Percentiles rank a stretch among this genome's conserved stretches.
phyloP scores from a whole-genome alignment of 2,329 filamentous ascomycete genomes.

The Trichoderma arundinaceum region DNA sequence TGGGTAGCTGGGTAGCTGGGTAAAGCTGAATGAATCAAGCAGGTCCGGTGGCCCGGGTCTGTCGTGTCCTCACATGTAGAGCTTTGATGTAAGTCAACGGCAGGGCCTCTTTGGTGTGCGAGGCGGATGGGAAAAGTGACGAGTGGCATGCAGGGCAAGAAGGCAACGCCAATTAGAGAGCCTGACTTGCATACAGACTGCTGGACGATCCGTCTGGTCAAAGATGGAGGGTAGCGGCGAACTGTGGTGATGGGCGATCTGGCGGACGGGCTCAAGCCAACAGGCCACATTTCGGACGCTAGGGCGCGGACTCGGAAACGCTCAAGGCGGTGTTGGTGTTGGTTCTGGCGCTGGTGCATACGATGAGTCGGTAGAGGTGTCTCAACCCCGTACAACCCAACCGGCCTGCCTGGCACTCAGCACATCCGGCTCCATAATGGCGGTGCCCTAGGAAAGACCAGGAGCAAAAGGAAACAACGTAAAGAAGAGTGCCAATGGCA shows the following conservation, averaged over 20 bases:
- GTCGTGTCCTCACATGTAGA: not conserved
- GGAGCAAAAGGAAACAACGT: not conserved
- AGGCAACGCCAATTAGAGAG: slow-evolving; percentile 1
- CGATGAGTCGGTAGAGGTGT: slow-evolving; percentile 11
- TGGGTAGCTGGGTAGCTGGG: not conserved
- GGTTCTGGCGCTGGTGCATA: slow-evolving; percentile 3
- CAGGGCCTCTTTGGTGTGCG: not conserved
- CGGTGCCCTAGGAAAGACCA: not conserved
- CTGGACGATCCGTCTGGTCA: slow-evolving; percentile 11
- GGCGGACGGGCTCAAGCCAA: slow-evolving; percentile 10
- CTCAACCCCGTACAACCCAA: not conserved
- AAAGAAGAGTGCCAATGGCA: not conserved
- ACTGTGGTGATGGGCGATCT: slow-evolving; percentile 19
- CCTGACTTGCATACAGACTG: slow-evolving; percentile 26
- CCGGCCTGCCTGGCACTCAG: not conserved
- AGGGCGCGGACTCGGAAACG: slow-evolving; percentile 1
- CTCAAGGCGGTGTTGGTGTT: not conserved
- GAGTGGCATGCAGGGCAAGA: slow-evolving; percentile 29
- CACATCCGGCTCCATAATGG: not conserved
- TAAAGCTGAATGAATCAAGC: not conserved
- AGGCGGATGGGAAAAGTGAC: slow-evolving; percentile 9
- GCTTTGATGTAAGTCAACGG: slow-evolving; percentile 2
- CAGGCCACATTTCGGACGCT: not conserved
- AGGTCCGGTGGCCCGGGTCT: not conserved
- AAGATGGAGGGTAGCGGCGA: slow-evolving; percentile 16